Base-by-base conservation (phyloP, 2,329 filamentous ascomycete genomes). In the Arthroderma sp. region DNA sequence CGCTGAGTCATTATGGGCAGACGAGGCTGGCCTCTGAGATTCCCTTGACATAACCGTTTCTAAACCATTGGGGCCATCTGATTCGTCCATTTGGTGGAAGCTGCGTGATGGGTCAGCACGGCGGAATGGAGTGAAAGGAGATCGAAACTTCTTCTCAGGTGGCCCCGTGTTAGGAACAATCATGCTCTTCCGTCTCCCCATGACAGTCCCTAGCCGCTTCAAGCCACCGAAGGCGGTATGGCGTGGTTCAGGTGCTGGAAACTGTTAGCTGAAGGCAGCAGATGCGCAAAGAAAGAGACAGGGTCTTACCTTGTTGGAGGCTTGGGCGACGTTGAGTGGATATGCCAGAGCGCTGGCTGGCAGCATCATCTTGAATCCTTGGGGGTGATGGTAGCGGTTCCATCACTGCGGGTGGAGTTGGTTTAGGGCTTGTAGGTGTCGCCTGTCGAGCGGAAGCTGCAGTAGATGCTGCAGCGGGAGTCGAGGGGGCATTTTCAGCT, bases 281-380 rank as follows among this genome's bases (percentile, higher is more conserved):
- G 25, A 17, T 2, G n/a, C 37, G 37, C 28, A 19, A 35, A 15
- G 35, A 13, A 47, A 31, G 7, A 4, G 17, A 25, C 6, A 51
- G 4, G 13, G 39, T 43, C 41, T 51, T 61, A 67, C 66, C 69
- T 68, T 73, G 70, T 25, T 54, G 66, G 60, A 71, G 68, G 17
- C 68, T 65, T 43, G 69, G 63, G 59, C 67, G 66, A 33, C 63
- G 63, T 58, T 67, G 69, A 19, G 67, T 74, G 52, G 76, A 80
- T 63, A 72, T 60, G 56, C 74, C 75, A 58, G 80, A 82, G 60
- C 77, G 77, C 61, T 81, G 77, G 63, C 80, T 81, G 58, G 75
- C 73, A 58, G 74, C 70, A 67, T 83, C 80, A 63, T 83, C 80
- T 47, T 73, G 69, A 55, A 70, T 63, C 49, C 66, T 70, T 17